Evolutionary conservation across 768 basidiomycete genomes (phyloP), one percentile per base, ranked within the genome.

Genomic region (Termitomyces sp.): DNA sequence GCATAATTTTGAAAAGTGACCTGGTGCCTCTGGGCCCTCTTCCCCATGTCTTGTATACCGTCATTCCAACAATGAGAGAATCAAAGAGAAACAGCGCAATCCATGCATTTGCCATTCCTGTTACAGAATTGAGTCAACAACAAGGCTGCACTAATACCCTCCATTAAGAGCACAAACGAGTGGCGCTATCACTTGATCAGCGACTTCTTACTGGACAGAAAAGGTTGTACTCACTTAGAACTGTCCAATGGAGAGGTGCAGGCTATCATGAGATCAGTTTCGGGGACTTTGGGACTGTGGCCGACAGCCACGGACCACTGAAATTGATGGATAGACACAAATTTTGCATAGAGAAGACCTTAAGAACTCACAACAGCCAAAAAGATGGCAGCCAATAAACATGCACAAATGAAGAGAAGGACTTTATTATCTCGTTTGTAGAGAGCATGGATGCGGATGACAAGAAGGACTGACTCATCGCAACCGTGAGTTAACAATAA

Each of bases 361-460:
- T 27, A 10, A 5, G 5, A 13, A 44, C 67, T 58, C 30, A 72
- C 71, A 37, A 60, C 57, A 18, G 72, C 75, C 43, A 71, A 66
- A 5, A 37, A 57, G 43, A 75, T 65, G 13, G 69, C 71, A 5
- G 61, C 64, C n/a, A 71, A 47, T 0, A 67, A 71, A 2, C 70
- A 59, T 37, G 58, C 36, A 32, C 67, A 57, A 10, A 73, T 61
- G 18, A 72, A 53, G 0, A 62, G 36, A 1, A 79, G 69, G 8
- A 76, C 60, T 20, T 49, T 49, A 8, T 63, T 59, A 47, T 47
- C 70, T 8, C 71, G 70, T 6, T 65, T 69, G 51, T 78, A 80
- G 0, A 80, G 67, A 24, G 78, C 79, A 55, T 76, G 73, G 4
- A 75, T 76, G n/a, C 79, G 64, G 59, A 75, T 68, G 20, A 76